Evolutionary conservation across 495 filamentous ascomycete species (phyloP), one percentile per base, ranked within the genome.

Genomic region (Extremus antarcticus): DNA sequence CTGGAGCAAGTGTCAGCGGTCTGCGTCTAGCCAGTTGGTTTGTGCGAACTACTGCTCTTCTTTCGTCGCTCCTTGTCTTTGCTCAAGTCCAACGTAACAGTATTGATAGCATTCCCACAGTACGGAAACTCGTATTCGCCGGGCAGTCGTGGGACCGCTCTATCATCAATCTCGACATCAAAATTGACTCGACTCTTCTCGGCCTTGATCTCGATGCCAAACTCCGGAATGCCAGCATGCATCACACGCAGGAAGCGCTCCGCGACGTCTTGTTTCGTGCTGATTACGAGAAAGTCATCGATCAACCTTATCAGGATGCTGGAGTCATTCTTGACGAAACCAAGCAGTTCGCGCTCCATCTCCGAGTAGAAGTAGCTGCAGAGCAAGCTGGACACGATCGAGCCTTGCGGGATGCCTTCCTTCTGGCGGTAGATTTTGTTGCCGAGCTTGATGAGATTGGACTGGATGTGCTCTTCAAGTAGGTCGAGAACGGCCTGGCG

Each of bases 281-380:
- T 95, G 61, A 98, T 82, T 43, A 97, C 78, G 17, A 96, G 69
- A 60, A 97, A 97, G 61, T 98, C 92, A 50, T 98, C 92, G 40
- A 94, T 85, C 1, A 95, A 76, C 39, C 92, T 74, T 39, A 97
- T 65, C 24, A 98, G 73, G 4, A 95, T 64, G 25, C 78, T 81
- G 8, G 86, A 71, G 2, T 74, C 68, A 2, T 71, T 64, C 1
- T 73, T 52, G 9, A 91, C 65, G 63, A 95, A 97, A 1, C 68
- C 64, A 2, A 98, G 70, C 2, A 81, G 68, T 21, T 82, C 70
- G 2, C 71, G 61, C 68, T 98, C 94, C 2, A 98, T 74, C 57
- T 90, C 79, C 2, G 85, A 91, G 64, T 96, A 97, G 65, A 96
- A 94, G 65, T 91, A 87, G 66, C 89, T 97, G 75, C 94, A 96